Base-by-base conservation (phyloP, 176 grass and related monocot species). In the Triticum urartu region DNA sequence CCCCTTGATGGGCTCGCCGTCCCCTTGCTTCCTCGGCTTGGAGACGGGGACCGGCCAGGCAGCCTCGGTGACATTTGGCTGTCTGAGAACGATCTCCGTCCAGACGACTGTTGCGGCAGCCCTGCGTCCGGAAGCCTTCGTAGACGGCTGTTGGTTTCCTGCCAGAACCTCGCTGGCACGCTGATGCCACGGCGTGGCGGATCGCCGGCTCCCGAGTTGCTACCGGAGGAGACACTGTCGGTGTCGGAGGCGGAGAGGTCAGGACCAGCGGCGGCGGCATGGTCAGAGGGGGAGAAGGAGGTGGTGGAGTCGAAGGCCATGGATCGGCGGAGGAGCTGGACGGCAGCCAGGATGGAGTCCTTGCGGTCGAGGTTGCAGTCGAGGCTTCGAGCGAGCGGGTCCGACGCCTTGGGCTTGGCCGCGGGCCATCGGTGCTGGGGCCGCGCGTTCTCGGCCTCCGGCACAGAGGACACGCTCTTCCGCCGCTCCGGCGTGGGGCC, bases 121-220 rank as follows among this genome's bases (percentile, higher is more conserved):
- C 85, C 89, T 0, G 89, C 84, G 24, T 95, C 93, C 7, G 95
- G 92, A 61, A 94, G 91, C 21, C 93, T 83, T 40, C 92, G 93
- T 58, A 94, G 86, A 58, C 93, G 81, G 90, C 93, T 98, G 85
- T 96, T 93, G 4, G 92, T 94, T 54, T 94, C 94, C 86, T 96
- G 92, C 97, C 90, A 99, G 83, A 99, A 97, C 86, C 92, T 94
- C 15, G 97, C 97, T 3, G 97, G 94, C 32, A 96, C 92, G 36
- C 89, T 96, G 84, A 97, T 93, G 47, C 97, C 94, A 13, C 90
- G 85, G 35, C 90, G 78, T 38, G 94, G 85, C 11, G 90, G 87
- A 28, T 97, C 94, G 17, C 89, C 90, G 2, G 86, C 82, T 6
- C 91, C 96, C 0, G 94, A 98, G 93, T 99, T 99, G 87, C 94